Conservation (phyloP, 2,329 filamentous ascomycete species). For the Ophiosphaerella korrae region DNA sequence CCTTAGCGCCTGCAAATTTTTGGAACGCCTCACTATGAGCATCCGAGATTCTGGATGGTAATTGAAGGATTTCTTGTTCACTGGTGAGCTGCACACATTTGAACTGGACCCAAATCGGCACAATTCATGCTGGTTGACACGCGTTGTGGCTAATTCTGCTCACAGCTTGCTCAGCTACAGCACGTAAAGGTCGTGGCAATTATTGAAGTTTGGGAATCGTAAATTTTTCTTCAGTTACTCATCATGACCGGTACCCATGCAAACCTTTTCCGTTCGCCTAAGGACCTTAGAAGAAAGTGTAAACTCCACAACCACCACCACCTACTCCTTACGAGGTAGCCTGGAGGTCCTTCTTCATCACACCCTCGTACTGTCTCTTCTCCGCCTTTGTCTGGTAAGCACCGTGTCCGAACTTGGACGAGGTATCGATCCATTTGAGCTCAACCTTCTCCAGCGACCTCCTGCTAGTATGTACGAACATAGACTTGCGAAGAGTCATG, state of each 20-base stretch:
- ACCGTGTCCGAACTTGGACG: conserved; percentile 99
- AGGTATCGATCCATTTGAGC: conserved; percentile 99
- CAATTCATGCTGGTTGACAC: too few species aligned
- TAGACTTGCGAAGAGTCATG: conserved; percentile 97
- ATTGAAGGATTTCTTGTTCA: too few species aligned
- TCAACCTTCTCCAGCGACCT: conserved; percentile 98
- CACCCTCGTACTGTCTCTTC: conserved; percentile 97
- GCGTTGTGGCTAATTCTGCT: too few species aligned
- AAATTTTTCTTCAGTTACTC: conserved; percentile 42
- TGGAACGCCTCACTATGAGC: neutral
- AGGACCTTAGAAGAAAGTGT: conserved; percentile 43
- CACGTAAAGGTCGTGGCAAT: too few species aligned
- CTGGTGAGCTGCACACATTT: too few species aligned
- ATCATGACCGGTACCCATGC: conserved; percentile 38
- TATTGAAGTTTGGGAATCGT: conserved; percentile 41
- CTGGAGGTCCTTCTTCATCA: conserved; percentile 96
- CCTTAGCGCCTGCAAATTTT: neutral
- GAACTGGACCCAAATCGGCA: too few species aligned
- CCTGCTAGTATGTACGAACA: conserved; percentile 95
- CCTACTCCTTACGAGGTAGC: conserved; percentile 56
- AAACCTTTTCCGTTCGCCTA: conserved; percentile 47
- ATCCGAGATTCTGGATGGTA: too few species aligned
- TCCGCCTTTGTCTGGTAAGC: conserved; percentile 98
- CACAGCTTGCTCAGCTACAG: too few species aligned
- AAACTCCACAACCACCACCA: conserved; percentile 32